Evolutionary conservation across 768 basidiomycete species (phyloP).

Genomic region (Hebeloma cylindrosporum): DNA sequence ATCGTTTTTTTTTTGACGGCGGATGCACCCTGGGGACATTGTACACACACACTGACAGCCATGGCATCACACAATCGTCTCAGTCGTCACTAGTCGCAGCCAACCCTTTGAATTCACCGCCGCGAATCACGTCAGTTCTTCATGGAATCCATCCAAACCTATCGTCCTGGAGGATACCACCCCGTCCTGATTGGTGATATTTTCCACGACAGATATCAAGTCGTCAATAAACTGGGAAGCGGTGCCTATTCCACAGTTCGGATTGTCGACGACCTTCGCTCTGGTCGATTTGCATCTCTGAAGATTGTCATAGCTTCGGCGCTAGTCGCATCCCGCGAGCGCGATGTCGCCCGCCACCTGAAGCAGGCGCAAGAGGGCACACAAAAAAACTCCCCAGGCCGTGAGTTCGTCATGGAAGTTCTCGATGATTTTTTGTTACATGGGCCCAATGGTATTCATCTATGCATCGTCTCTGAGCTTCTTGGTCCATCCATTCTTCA

Average conservation of each 20-base stretch:
- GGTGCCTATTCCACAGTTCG: conserved; percentile 16
- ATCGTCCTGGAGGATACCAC: conserved; percentile 13
- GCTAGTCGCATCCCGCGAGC: not conserved
- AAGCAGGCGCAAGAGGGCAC: not conserved
- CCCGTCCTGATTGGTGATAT: conserved; percentile 14
- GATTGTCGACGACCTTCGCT: conserved; percentile 7
- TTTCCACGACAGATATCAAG: conserved; percentile 11
- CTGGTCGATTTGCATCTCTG: not conserved
- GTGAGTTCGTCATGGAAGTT: conserved; percentile 2
- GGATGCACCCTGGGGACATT: too few relatives aligned
- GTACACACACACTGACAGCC: too few relatives aligned
- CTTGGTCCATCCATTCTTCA: not conserved
- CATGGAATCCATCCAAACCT: too few relatives aligned
- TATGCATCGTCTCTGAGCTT: conserved; percentile 10
- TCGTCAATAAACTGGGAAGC: conserved; percentile 17
- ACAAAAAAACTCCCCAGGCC: not conserved
- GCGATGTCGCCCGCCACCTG: not conserved
- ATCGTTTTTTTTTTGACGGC: too few relatives aligned
- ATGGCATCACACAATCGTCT: too few relatives aligned
- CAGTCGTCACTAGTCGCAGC: too few relatives aligned
- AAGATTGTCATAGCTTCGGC: not conserved
- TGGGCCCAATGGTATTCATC: conserved; percentile 13
- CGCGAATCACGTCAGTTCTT: too few relatives aligned
- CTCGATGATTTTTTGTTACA: conserved; percentile 11
- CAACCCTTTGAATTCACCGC: too few relatives aligned